Percentiles rank a stretch among this genome's conserved stretches.
Evolutionary conservation across 805 yeast species (phyloP).

Genomic region (Sungouiella blattae): DNA sequence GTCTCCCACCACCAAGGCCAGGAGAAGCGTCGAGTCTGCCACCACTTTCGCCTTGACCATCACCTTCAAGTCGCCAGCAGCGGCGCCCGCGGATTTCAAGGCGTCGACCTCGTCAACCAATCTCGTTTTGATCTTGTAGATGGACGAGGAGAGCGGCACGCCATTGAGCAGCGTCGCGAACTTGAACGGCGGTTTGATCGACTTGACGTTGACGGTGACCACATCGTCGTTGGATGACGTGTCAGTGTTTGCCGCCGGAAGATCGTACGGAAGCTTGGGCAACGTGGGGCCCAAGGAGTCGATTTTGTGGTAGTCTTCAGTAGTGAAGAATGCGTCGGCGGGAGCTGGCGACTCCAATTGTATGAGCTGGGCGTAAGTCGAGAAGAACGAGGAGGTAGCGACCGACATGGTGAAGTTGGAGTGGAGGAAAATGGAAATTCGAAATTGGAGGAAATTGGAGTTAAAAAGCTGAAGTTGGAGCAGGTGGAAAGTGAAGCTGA

Average conservation of each 20-base stretch:
- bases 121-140: slow-evolving; percentile 36
- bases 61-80: slow-evolving; percentile 44
- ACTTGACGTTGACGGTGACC: slow-evolving; percentile 38
- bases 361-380: slow-evolving; percentile 47
- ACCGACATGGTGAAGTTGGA: slow-evolving; percentile 1
- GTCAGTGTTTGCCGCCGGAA: slow-evolving; percentile 18
- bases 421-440: too few relatives aligned
- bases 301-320: slow-evolving; percentile 26
- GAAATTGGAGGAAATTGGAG: too few relatives aligned
- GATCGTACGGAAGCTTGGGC: slow-evolving; percentile 40
- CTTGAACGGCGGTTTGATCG: slow-evolving; percentile 67
- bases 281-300: slow-evolving; percentile 44
- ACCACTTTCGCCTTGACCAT: slow-evolving; percentile 62
- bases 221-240: neutral
- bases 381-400: slow-evolving; percentile 31
- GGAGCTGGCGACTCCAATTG: slow-evolving; percentile 39
- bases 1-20: slow-evolving; percentile 15
- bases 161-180: slow-evolving; percentile 36
- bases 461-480: too few relatives aligned
- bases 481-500: too few relatives aligned
- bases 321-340: slow-evolving; percentile 27
- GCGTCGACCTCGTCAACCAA: slow-evolving; percentile 29
- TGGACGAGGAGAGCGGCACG: slow-evolving; percentile 24
- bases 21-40: slow-evolving; percentile 45
- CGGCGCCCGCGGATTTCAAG: slow-evolving; percentile 23